phyloP scores from a whole-genome alignment of 768 basidiomycete genomes.

The Lactarius trivialis region DNA sequence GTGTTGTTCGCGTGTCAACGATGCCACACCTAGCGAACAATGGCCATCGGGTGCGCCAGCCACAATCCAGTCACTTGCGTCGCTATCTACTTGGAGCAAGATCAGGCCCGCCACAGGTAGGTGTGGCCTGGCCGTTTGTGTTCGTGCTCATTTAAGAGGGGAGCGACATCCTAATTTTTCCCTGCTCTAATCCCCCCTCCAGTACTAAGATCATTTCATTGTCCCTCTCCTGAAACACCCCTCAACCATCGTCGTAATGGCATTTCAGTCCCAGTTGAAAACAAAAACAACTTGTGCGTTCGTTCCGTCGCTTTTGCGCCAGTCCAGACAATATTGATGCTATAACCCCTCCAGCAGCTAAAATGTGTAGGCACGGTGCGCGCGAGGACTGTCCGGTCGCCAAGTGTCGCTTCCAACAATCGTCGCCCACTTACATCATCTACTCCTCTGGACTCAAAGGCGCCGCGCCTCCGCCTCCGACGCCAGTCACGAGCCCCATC shows the following conservation, averaged over 20 bases:
- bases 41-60: background rate
- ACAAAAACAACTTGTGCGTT: background rate
- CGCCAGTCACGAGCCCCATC: background rate
- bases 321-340: background rate
- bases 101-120: background rate
- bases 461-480: background rate
- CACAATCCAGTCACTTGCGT: background rate
- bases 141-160: background rate
- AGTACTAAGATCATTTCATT: background rate
- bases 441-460: background rate
- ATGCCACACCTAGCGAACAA: background rate
- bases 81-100: background rate
- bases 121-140: background rate
- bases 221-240: background rate
- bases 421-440: background rate
- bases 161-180: background rate
- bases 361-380: conserved; percentile 7
- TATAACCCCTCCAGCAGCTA: background rate
- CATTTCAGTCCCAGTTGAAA: background rate
- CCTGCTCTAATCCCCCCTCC: background rate
- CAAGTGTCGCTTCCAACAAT: background rate
- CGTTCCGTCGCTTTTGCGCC: background rate
- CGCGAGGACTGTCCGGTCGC: conserved; percentile 1
- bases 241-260: background rate
- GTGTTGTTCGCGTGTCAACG: background rate